Conservation (phyloP, 495 filamentous ascomycete genomes). For the Penicillium egyptiacum region DNA sequence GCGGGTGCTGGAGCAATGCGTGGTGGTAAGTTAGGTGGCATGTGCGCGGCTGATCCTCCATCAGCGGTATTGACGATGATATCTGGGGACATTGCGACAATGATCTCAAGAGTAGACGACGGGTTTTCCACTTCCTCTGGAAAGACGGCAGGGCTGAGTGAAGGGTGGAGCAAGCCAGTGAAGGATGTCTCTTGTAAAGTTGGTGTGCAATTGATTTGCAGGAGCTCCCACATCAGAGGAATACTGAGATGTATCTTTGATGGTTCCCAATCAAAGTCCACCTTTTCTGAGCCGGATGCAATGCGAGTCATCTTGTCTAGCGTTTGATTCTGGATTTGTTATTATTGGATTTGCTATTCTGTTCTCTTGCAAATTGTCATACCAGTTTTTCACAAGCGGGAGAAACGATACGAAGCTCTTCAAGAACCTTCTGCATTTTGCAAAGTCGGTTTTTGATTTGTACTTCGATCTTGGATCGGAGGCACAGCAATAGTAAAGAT, state of each 20-base stretch:
- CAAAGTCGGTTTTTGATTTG: slow-evolving; percentile 46
- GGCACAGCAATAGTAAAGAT: slow-evolving; percentile 48
- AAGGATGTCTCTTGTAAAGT: slow-evolving; percentile 26
- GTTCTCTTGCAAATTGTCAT: slow-evolving; percentile 12
- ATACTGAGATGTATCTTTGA: slow-evolving; percentile 49
- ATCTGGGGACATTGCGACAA: slow-evolving; percentile 46
- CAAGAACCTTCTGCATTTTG: slow-evolving; percentile 45
- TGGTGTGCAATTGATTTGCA: slow-evolving; percentile 40
- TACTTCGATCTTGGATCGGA: slow-evolving; percentile 43
- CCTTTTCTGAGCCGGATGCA: slow-evolving; percentile 41
- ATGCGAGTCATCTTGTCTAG: slow-evolving; percentile 45
- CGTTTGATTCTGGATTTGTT: slow-evolving; percentile 33
- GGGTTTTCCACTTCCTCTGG: slow-evolving; percentile 30
- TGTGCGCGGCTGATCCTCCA: slow-evolving; percentile 44
- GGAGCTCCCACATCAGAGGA: slow-evolving; percentile 49
- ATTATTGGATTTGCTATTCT: neutral
- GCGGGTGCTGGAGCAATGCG: slow-evolving; percentile 21
- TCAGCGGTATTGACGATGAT: slow-evolving; percentile 46
- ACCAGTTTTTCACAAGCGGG: slow-evolving; percentile 41
- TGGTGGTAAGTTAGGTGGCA: slow-evolving; percentile 33
- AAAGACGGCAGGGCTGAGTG: slow-evolving; percentile 27
- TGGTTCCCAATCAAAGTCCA: slow-evolving; percentile 48
- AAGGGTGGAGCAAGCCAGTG: slow-evolving; percentile 33
- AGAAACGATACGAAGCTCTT: slow-evolving; percentile 40
- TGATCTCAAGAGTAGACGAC: slow-evolving; percentile 41